A percentile compares a stretch with the other conserved stretches of the same genome.
These are phyloP conservation scores for Gnomoniopsis sp. DNA, from an alignment of 2,329 filamentous ascomycete genomes.

Conservation along the genomic window DNA sequence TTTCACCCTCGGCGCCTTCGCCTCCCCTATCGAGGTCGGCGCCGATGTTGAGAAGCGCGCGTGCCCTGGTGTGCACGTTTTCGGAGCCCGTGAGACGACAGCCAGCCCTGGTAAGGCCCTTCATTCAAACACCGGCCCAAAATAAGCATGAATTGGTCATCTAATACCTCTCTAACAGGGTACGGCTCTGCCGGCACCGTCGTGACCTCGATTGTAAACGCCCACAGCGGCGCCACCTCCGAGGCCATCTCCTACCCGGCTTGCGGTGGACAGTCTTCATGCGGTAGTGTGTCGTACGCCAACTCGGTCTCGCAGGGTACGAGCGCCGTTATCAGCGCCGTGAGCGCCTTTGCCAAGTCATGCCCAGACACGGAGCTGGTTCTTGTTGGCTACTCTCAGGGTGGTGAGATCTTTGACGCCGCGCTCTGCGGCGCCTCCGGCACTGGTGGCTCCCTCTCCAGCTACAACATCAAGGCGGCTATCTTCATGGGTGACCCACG, in stretches of 20 bases:
- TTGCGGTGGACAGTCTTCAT: constrained; percentile 53
- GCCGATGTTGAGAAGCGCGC: constrained; percentile 25
- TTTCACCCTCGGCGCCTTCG: constrained; percentile 15
- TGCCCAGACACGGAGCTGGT: constrained; percentile 58
- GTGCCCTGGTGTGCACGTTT: constrained; percentile 46
- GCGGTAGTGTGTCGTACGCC: constrained; percentile 53
- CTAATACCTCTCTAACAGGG: constrained; percentile 31
- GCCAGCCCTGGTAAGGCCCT: constrained; percentile 28
- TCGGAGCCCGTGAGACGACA: constrained; percentile 49
- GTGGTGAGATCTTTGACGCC: constrained; percentile 47
- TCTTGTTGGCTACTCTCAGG: constrained; percentile 61
- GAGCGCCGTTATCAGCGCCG: constrained; percentile 50
- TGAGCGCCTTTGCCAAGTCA: constrained; percentile 50
- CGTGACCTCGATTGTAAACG: constrained; percentile 40
- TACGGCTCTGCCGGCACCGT: constrained; percentile 42
- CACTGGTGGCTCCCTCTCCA: constrained; percentile 41
- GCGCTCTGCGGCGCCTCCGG: constrained; percentile 42
- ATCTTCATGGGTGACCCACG: constrained; percentile 63
- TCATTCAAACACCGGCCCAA: background rate
- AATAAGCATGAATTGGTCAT: background rate
- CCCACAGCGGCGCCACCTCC: constrained; percentile 42
- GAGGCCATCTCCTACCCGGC: constrained; percentile 52
- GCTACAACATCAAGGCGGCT: constrained; percentile 54
- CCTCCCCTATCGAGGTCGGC: constrained; percentile 14
- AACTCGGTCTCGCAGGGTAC: constrained; percentile 54